These are phyloP conservation scores for Sporisorium reilianum DNA, from an alignment of 1,284 basidiomycete species.

Conservation along the genomic window DNA sequence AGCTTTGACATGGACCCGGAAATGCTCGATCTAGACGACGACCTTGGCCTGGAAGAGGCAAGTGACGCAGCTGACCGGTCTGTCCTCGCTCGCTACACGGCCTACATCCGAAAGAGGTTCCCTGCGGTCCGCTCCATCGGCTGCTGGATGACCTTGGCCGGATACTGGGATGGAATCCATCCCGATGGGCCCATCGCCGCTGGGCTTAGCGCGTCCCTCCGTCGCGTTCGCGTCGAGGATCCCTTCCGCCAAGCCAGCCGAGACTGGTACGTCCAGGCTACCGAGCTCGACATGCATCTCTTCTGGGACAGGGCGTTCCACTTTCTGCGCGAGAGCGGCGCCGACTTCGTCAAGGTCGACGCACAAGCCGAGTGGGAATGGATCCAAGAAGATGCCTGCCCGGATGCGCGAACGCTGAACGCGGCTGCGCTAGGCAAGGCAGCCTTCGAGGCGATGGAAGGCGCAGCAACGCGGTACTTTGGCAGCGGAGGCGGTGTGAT, in stretches of 20 bases:
- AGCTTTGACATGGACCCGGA: conserved; percentile 32
- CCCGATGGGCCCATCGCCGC: conserved; percentile 34
- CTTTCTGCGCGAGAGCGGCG: conserved; percentile 51
- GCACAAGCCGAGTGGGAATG: conserved; percentile 62
- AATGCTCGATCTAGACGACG: conserved; percentile 27
- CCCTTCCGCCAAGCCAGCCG: conserved; percentile 67
- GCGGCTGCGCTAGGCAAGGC: conserved; percentile 14
- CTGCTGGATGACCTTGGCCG: conserved; percentile 48
- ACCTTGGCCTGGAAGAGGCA: neutral
- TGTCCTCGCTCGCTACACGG: conserved; percentile 26
- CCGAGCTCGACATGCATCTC: conserved; percentile 34
- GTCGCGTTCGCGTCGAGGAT: conserved; percentile 21
- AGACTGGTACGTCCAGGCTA: conserved; percentile 40
- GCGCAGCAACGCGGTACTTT: conserved; percentile 51
- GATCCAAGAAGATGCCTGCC: conserved; percentile 8
- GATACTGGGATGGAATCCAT: conserved; percentile 49
- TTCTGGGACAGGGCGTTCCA: conserved; percentile 63
- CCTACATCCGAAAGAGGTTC: conserved; percentile 27
- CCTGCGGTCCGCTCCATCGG: conserved; percentile 36
- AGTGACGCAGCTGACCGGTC: neutral
- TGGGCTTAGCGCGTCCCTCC: conserved; percentile 25
- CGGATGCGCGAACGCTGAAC: neutral
- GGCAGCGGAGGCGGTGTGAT: conserved; percentile 51
- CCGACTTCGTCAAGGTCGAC: conserved; percentile 68
- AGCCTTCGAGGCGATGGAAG: conserved; percentile 43